Evolutionary conservation across 140 eudicot genomes (phyloP).

Genomic region (Senecio squalidus): DNA sequence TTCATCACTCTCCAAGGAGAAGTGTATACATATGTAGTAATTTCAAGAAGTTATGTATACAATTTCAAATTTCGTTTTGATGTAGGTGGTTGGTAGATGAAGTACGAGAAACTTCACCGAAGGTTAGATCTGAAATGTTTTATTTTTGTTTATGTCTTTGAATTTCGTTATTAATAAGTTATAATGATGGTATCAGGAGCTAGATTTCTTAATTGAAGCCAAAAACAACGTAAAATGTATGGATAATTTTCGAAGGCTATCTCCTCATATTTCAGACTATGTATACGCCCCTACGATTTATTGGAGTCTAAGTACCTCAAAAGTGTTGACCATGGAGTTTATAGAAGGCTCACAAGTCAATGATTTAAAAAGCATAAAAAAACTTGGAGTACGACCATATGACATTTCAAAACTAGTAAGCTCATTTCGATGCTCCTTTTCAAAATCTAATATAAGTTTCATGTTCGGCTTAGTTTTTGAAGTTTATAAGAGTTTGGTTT

Average conservation of each 20-base stretch:
- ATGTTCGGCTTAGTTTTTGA: conserved; percentile 2
- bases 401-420: conserved; percentile 80
- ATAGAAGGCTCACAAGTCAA: conserved; percentile 82
- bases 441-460: neutral
- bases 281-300: conserved; percentile 62
- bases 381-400: conserved; percentile 60
- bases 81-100: conserved; percentile 97
- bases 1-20: too few species aligned
- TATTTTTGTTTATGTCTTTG: neutral
- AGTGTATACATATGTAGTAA: too few species aligned
- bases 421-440: neutral
- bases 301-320: conserved; percentile 82
- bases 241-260: conserved; percentile 83
- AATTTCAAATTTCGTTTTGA: conserved; percentile 14
- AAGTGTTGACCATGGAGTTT: conserved; percentile 86
- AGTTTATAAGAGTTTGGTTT: conserved; percentile 9
- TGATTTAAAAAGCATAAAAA: conserved; percentile 54
- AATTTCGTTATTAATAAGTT: conserved; percentile 16
- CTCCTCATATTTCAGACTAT: conserved; percentile 82
- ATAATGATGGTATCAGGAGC: conserved; percentile 61
- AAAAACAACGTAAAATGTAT: conserved; percentile 79
- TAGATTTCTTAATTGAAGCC: conserved; percentile 88
- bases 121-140: conserved; percentile 37
- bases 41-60: too few species aligned
- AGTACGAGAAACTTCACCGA: conserved; percentile 83